Conservation (phyloP, 1,284 basidiomycete genomes). For the Moesziomyces antarcticus region DNA sequence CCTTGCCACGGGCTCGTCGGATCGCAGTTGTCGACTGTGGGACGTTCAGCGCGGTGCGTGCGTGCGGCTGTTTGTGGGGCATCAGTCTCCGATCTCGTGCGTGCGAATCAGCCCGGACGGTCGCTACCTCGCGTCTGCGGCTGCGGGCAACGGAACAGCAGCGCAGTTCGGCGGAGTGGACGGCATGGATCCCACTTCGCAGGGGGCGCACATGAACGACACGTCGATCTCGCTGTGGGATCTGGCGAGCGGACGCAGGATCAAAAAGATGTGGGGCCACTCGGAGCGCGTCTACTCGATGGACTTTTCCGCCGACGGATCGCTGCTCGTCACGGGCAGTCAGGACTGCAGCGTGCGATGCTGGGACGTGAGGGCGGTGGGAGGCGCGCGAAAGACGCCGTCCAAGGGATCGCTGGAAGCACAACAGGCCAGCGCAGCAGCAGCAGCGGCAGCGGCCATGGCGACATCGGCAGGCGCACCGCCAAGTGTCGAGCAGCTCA, state of each 20-base stretch:
- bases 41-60: constrained; percentile 96
- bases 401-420: constrained; percentile 30
- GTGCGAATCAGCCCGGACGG: constrained; percentile 94
- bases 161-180: constrained; percentile 38
- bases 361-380: constrained; percentile 91
- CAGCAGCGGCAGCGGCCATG: constrained; percentile 13
- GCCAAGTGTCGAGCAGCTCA: constrained; percentile 6
- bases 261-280: constrained; percentile 98
- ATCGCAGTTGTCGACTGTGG: constrained; percentile 95
- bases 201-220: constrained; percentile 73
- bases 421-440: constrained; percentile 24
- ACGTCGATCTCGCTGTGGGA: constrained; percentile 96
- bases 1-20: constrained; percentile 94
- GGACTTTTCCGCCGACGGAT: constrained; percentile 90
- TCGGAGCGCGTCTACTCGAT: constrained; percentile 87
- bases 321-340: constrained; percentile 85
- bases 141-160: constrained; percentile 44
- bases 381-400: constrained; percentile 64
- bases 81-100: constrained; percentile 88
- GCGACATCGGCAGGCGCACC: not conserved
- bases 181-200: constrained; percentile 18
- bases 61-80: constrained; percentile 93
- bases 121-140: constrained; percentile 86
- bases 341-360: constrained; percentile 94
- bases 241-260: constrained; percentile 86